phyloP scores from a whole-genome alignment of 768 basidiomycete species.

The Tylopilus sp. region DNA sequence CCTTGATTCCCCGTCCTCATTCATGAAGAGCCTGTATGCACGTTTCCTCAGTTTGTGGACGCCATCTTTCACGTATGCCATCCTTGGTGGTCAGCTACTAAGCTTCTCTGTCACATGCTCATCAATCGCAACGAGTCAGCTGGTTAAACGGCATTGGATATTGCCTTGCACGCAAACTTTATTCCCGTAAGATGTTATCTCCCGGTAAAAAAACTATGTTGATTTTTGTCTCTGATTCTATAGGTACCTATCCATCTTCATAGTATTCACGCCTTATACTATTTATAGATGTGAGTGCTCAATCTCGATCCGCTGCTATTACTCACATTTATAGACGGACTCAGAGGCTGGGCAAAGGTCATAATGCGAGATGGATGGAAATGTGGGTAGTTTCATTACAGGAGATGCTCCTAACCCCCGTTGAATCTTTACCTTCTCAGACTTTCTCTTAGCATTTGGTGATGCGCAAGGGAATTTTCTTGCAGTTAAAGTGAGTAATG shows the following conservation, averaged over 20 bases:
- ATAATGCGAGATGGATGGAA: constrained; percentile 82
- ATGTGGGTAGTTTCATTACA: constrained; percentile 45
- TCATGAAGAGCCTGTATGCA: constrained; percentile 15
- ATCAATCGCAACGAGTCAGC: constrained; percentile 70
- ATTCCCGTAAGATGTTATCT: constrained; percentile 54
- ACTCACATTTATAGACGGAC: constrained; percentile 53
- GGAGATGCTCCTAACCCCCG: background rate
- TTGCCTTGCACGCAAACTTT: constrained; percentile 78
- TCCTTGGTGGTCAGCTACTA: constrained; percentile 27
- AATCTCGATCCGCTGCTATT: background rate
- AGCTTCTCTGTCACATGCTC: constrained; percentile 22
- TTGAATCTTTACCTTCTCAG: constrained; percentile 34
- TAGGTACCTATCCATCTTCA: constrained; percentile 72
- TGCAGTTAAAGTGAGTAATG: constrained; percentile 59
- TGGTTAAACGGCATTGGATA: constrained; percentile 62
- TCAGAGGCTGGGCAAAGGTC: constrained; percentile 75
- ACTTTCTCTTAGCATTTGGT: constrained; percentile 72
- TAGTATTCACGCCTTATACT: constrained; percentile 84
- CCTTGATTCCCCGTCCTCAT: constrained; percentile 19
- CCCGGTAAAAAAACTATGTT: too few relatives aligned
- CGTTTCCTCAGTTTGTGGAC: constrained; percentile 29
- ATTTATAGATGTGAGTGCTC: constrained; percentile 70
- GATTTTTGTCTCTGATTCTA: background rate
- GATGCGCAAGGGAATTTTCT: constrained; percentile 87
- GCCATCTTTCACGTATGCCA: constrained; percentile 23